phyloP scores from a whole-genome alignment of 1,284 basidiomycete species.

The Rhodotorula sp. region DNA sequence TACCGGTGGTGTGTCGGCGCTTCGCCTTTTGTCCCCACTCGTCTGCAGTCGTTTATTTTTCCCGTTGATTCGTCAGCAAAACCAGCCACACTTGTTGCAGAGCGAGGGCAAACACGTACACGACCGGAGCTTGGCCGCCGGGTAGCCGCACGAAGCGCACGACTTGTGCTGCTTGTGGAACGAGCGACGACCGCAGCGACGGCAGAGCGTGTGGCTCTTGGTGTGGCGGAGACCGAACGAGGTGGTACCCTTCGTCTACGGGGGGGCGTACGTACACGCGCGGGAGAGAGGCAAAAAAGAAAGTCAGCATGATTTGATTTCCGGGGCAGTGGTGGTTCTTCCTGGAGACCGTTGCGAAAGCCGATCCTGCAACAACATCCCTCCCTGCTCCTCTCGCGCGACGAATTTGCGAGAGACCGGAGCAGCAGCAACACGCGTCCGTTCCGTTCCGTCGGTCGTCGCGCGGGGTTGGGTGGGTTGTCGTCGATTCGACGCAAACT shows the following conservation, averaged over 20 bases:
- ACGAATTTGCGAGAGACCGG: too few species aligned
- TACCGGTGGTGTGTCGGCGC: conserved; percentile 88
- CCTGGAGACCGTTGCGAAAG: too few species aligned
- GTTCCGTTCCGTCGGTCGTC: too few species aligned
- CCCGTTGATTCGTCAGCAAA: not conserved
- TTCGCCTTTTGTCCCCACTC: conserved; percentile 99
- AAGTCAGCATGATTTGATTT: conserved; percentile 2
- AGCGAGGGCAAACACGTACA: conserved; percentile 48
- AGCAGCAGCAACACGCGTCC: too few species aligned
- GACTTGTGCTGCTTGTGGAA: conserved; percentile 98
- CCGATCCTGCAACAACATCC: too few species aligned
- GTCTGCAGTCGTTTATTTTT: conserved; percentile 46
- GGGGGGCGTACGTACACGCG: not conserved
- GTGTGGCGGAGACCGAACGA: conserved; percentile 86
- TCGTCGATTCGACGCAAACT: too few species aligned
- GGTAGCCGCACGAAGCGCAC: conserved; percentile 95
- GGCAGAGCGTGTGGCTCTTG: conserved; percentile 87
- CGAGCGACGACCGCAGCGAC: conserved; percentile 85
- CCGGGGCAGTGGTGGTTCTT: too few species aligned
- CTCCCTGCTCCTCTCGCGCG: too few species aligned
- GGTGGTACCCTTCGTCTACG: conserved; percentile 40
- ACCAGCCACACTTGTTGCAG: too few species aligned
- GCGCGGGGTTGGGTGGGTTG: too few species aligned
- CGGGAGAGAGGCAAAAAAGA: not conserved
- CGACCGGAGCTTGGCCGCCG: conserved; percentile 88